Conservation (phyloP, 2,329 filamentous ascomycete genomes). For the Lachnellula occidentalis region DNA sequence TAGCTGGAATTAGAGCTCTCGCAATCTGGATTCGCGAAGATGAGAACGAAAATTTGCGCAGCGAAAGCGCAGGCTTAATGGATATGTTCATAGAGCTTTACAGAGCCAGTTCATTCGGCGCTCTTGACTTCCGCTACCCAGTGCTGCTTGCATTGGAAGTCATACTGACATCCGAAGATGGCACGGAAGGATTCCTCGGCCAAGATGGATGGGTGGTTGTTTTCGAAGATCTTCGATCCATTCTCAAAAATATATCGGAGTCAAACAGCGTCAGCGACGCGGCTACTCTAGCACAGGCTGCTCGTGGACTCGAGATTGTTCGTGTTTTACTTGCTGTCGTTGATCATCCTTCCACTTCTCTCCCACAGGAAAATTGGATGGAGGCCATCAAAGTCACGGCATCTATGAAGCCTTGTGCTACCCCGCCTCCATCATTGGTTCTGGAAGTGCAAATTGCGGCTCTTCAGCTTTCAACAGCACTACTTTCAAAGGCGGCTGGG, state of each 20-base stretch:
- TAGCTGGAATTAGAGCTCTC: slow-evolving; percentile 52
- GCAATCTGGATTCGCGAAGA: slow-evolving; percentile 67
- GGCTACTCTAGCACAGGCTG: slow-evolving; percentile 32
- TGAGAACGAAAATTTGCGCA: slow-evolving; percentile 53
- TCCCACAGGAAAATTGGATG: slow-evolving; percentile 51
- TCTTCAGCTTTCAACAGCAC: slow-evolving; percentile 49
- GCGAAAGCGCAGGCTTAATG: slow-evolving; percentile 44
- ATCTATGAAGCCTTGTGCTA: slow-evolving; percentile 24
- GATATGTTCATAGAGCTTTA: slow-evolving; percentile 64
- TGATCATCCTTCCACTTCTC: slow-evolving; percentile 41
- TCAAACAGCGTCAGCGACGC: neutral
- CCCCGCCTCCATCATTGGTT: slow-evolving; percentile 9
- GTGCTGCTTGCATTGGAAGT: slow-evolving; percentile 56
- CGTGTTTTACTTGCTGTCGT: slow-evolving; percentile 48
- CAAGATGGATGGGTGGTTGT: slow-evolving; percentile 51
- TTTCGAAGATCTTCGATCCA: slow-evolving; percentile 42
- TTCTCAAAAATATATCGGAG: slow-evolving; percentile 34
- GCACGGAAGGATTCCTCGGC: slow-evolving; percentile 36
- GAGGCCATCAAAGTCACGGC: slow-evolving; percentile 46
- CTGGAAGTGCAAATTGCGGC: slow-evolving; percentile 48
- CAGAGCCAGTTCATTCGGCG: slow-evolving; percentile 24
- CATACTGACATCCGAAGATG: slow-evolving; percentile 42
- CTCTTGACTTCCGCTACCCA: slow-evolving; percentile 50
- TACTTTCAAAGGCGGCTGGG: slow-evolving; percentile 42
- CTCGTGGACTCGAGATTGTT: slow-evolving; percentile 50